phyloP scores from a whole-genome alignment of 1,284 basidiomycete genomes.

The Ceratobasidium sp. region DNA sequence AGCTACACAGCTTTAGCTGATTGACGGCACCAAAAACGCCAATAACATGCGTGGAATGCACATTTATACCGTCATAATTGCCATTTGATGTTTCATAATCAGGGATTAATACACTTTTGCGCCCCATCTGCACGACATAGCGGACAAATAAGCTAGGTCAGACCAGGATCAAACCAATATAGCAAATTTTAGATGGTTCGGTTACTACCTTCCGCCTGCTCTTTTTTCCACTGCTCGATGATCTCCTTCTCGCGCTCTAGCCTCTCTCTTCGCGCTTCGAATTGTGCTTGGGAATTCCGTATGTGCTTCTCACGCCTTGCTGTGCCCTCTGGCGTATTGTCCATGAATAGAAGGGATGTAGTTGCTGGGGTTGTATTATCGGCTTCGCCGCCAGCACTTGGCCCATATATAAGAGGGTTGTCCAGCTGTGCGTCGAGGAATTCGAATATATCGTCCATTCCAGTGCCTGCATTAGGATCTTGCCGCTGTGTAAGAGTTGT shows the following conservation, averaged over 20 bases:
- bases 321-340: constrained; percentile 1
- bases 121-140: no score
- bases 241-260: constrained; percentile 13
- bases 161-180: no score
- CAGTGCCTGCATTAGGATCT: constrained; percentile 10
- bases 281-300: background rate
- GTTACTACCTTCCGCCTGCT: constrained; percentile 3
- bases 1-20: no score
- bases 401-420: constrained; percentile 13
- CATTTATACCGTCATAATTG: no score
- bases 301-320: constrained; percentile 6
- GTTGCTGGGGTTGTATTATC: background rate
- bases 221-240: constrained; percentile 27
- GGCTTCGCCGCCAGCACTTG: background rate
- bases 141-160: no score
- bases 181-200: background rate
- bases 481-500: constrained; percentile 22
- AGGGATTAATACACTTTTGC: no score
- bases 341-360: constrained; percentile 2
- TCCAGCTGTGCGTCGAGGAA: background rate
- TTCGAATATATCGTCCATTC: constrained; percentile 23
- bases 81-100: no score
- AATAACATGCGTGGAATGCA: no score
- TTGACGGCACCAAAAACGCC: no score
- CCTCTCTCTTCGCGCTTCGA: background rate